These are phyloP conservation scores for Pythium aphanidermatum DNA, from an alignment of 352 stramenopile species.

Conservation along the genomic window DNA sequence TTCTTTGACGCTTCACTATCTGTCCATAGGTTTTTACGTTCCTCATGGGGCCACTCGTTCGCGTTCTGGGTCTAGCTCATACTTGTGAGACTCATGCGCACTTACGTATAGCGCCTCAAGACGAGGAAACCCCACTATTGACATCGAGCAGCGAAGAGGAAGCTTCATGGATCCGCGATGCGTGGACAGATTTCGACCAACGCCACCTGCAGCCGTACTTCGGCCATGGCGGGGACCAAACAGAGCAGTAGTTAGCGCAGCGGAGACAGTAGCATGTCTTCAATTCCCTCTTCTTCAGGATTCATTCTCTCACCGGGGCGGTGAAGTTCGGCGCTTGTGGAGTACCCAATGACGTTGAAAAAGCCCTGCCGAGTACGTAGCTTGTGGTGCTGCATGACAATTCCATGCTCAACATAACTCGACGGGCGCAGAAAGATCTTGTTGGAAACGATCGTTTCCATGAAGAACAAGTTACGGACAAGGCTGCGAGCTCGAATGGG, in stretches of 20 bases:
- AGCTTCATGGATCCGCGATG: constrained; percentile 25
- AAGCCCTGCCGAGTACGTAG: constrained; percentile 17
- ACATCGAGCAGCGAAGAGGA: constrained; percentile 23
- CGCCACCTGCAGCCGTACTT: constrained; percentile 20
- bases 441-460: constrained; percentile 7
- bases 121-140: constrained; percentile 20
- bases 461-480: constrained; percentile 4
- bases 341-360: constrained; percentile 15
- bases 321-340: constrained; percentile 7
- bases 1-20: background rate
- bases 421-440: constrained; percentile 8
- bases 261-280: too few species aligned
- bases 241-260: too few species aligned
- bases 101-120: constrained; percentile 8
- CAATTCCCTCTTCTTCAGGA: too few species aligned
- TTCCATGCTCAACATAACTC: constrained; percentile 17
- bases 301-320: too few species aligned
- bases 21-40: constrained; percentile 24
- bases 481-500: constrained; percentile 17
- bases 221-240: constrained; percentile 17
- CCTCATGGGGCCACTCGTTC: constrained; percentile 20
- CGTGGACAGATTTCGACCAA: constrained; percentile 23
- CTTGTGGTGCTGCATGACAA: constrained; percentile 14
- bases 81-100: constrained; percentile 21
- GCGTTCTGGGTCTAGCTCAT: constrained; percentile 20